Conservation (phyloP, 805 yeast species). For the Wickerhamomyces canadensis region DNA sequence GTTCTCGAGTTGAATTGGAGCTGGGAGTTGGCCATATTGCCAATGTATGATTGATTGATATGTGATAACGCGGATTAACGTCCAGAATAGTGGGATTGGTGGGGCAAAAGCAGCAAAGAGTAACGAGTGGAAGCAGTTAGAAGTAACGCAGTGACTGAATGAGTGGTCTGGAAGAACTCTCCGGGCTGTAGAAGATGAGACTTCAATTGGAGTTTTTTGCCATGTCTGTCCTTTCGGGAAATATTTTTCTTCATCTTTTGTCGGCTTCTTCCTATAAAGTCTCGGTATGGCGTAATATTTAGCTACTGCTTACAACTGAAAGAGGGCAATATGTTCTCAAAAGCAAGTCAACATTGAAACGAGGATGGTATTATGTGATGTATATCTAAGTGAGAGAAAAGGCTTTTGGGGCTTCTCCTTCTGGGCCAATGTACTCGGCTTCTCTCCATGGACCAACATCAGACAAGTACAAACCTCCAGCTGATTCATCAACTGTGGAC, state of each 20-base stretch:
- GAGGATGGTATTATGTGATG: not conserved
- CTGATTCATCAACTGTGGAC: conserved; percentile 57
- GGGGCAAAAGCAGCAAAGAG: not conserved
- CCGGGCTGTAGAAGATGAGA: too few relatives aligned
- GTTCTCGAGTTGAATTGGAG: not conserved
- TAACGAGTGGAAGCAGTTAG: not conserved
- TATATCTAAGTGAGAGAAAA: conserved; percentile 18
- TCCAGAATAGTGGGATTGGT: too few relatives aligned
- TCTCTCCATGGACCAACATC: conserved; percentile 99
- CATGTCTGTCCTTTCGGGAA: too few relatives aligned
- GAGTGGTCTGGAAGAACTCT: too few relatives aligned
- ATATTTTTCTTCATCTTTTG: too few relatives aligned
- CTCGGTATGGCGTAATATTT: too few relatives aligned
- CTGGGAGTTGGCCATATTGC: not conserved
- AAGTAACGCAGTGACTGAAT: too few relatives aligned
- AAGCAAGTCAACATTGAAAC: not conserved
- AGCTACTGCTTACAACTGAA: too few relatives aligned
- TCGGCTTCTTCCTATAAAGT: too few relatives aligned
- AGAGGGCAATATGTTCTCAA: not conserved
- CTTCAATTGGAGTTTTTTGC: too few relatives aligned
- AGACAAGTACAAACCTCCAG: conserved; percentile 78
- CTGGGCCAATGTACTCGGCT: conserved; percentile 81
- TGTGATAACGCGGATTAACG: too few relatives aligned
- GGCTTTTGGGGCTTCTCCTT: conserved; percentile 83
- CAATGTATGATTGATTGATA: too few relatives aligned